Conservation (phyloP, 306 rosid species). For the Castanea mollissima region DNA sequence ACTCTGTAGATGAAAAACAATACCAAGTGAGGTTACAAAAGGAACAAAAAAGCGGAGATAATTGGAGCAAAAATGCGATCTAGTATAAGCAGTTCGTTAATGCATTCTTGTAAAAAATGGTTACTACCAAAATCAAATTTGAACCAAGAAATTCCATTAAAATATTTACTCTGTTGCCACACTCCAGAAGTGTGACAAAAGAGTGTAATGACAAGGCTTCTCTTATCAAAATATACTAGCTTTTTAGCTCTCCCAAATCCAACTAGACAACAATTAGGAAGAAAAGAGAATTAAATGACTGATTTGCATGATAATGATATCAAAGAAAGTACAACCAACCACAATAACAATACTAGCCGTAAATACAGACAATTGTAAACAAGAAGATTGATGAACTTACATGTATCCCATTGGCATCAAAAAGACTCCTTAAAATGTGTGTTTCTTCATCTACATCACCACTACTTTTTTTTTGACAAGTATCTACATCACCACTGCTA, state of each 20-base stretch:
- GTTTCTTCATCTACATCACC: slow-evolving; percentile 67
- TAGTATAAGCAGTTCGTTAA: neutral
- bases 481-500: slow-evolving; percentile 31
- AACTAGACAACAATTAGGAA: neutral
- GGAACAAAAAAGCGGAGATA: neutral
- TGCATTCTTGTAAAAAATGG: neutral
- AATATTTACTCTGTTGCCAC: neutral
- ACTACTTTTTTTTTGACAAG: neutral
- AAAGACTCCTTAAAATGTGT: slow-evolving; percentile 69
- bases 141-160: neutral
- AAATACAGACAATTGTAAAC: neutral
- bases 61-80: neutral
- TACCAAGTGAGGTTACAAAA: slow-evolving; percentile 17
- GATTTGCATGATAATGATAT: neutral
- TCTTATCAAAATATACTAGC: neutral
- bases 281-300: neutral
- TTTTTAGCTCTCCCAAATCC: neutral
- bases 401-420: slow-evolving; percentile 86
- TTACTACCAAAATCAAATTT: neutral
- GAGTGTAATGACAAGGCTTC: neutral
- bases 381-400: slow-evolving; percentile 44
- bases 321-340: slow-evolving; percentile 17
- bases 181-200: neutral
- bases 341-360: slow-evolving; percentile 10
- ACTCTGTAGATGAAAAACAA: slow-evolving; percentile 46